phyloP scores from a whole-genome alignment of 208 protist genomes.

The Crithidia expoeki region DNA sequence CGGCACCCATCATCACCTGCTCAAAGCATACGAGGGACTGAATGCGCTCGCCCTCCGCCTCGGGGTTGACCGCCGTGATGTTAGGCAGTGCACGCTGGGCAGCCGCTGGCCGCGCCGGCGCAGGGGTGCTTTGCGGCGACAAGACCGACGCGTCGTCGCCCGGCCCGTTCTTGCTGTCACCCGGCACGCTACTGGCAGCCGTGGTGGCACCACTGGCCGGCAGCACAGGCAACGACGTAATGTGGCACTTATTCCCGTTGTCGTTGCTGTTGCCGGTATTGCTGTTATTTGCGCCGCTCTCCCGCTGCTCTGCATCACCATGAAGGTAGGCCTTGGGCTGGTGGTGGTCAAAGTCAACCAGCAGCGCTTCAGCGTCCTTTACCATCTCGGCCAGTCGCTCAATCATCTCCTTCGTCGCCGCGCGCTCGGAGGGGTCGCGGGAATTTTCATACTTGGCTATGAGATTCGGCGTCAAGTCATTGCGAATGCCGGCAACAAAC shows the following conservation, averaged over 20 bases:
- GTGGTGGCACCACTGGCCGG: too few species aligned
- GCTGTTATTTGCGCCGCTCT: background rate
- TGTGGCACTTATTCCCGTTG: background rate
- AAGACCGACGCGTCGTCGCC: background rate
- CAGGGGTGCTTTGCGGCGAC: background rate
- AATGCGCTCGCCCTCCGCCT: constrained; percentile 31
- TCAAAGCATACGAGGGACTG: constrained; percentile 69
- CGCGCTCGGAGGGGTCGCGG: constrained; percentile 32
- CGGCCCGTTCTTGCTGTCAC: background rate
- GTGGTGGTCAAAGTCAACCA: constrained; percentile 73
- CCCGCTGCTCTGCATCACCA: constrained; percentile 35
- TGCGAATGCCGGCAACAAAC: constrained; percentile 73
- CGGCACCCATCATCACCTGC: constrained; percentile 63
- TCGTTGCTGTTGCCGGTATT: background rate
- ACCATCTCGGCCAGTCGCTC: constrained; percentile 71
- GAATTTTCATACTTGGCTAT: constrained; percentile 53
- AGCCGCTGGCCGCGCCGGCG: background rate
- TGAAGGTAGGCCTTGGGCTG: constrained; percentile 80
- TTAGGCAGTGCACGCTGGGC: constrained; percentile 21
- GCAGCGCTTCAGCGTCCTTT: constrained; percentile 62
- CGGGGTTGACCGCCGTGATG: constrained; percentile 19
- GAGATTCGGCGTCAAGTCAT: constrained; percentile 60
- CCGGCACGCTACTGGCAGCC: background rate
- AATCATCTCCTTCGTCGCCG: constrained; percentile 58
- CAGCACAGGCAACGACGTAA: constrained; percentile 1